Conservation (phyloP, 2,329 filamentous ascomycete genomes). For the Albophoma yamanashiensis region DNA sequence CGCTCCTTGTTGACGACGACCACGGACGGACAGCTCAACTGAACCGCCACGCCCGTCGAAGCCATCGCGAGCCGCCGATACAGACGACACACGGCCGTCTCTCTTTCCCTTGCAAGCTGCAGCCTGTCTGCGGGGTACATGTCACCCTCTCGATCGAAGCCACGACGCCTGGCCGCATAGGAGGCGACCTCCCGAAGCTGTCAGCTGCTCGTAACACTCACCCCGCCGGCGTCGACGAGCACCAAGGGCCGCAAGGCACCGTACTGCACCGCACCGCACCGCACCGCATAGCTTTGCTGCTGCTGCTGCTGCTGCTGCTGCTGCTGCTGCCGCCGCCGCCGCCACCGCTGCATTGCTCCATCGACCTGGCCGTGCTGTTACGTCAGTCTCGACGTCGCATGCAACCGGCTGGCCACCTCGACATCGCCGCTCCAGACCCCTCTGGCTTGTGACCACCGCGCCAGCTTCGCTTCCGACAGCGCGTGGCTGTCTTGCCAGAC, state of each 20-base stretch:
- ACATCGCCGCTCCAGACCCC: background rate
- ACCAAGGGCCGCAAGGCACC: background rate
- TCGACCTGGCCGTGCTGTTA: background rate
- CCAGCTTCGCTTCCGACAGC: background rate
- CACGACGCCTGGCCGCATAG: constrained; percentile 17
- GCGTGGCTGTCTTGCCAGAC: constrained; percentile 4
- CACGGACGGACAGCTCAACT: background rate
- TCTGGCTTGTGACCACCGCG: background rate
- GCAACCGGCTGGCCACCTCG: constrained; percentile 5
- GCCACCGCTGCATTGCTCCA: background rate
- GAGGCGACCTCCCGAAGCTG: constrained; percentile 13
- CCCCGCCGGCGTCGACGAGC: background rate
- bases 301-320: background rate
- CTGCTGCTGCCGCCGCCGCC: background rate
- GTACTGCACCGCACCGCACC: constrained; percentile 1
- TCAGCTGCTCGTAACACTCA: background rate
- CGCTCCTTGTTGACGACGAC: background rate
- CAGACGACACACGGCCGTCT: background rate
- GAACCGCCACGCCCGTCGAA: background rate
- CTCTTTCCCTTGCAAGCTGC: background rate
- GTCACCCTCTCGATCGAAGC: background rate
- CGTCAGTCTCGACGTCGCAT: constrained; percentile 1
- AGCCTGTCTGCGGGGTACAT: background rate
- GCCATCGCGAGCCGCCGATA: background rate
- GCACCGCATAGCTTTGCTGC: constrained; percentile 2